These are phyloP conservation scores for Somion occarium DNA, from an alignment of 1,284 basidiomycete genomes.

Conservation along the genomic window DNA sequence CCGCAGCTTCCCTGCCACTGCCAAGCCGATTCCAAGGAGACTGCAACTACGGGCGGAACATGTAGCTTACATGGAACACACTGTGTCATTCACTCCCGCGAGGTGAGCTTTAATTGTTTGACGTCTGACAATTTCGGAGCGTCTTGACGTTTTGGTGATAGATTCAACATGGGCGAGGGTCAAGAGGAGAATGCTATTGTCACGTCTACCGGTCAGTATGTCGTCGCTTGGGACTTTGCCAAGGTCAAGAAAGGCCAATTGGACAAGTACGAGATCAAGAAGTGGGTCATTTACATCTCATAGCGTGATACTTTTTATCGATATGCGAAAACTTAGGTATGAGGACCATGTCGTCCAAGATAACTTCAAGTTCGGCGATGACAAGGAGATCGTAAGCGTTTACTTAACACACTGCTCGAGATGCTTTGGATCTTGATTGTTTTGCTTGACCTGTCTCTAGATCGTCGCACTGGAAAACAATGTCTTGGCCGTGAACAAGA, in stretches of 20 bases:
- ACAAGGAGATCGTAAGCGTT: constrained; percentile 84
- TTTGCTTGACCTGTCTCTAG: constrained; percentile 30
- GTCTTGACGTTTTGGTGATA: constrained; percentile 25
- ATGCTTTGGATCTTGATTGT: not conserved
- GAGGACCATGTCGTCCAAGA: constrained; percentile 94
- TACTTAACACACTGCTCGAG: no score
- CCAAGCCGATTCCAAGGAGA: constrained; percentile 89
- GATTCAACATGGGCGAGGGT: constrained; percentile 89
- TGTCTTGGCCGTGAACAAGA: constrained; percentile 93
- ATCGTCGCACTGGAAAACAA: constrained; percentile 95
- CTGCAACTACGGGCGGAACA: constrained; percentile 91
- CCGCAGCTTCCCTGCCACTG: constrained; percentile 89
- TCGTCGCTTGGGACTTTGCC: constrained; percentile 94
- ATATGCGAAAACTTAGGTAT: constrained; percentile 43
- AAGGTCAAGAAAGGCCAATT: constrained; percentile 90
- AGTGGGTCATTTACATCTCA: constrained; percentile 31
- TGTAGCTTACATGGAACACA: constrained; percentile 90
- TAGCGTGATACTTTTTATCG: not conserved
- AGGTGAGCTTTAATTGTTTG: constrained; percentile 42
- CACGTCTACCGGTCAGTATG: constrained; percentile 93
- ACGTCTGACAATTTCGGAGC: constrained; percentile 1
- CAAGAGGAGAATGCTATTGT: constrained; percentile 94
- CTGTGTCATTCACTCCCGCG: constrained; percentile 89
- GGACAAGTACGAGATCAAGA: constrained; percentile 95
- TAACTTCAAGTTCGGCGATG: constrained; percentile 93